Evolutionary conservation across 179 eudicot species (phyloP), one percentile per base, ranked within the genome.

Genomic region (Patellifolia procumbens): DNA sequence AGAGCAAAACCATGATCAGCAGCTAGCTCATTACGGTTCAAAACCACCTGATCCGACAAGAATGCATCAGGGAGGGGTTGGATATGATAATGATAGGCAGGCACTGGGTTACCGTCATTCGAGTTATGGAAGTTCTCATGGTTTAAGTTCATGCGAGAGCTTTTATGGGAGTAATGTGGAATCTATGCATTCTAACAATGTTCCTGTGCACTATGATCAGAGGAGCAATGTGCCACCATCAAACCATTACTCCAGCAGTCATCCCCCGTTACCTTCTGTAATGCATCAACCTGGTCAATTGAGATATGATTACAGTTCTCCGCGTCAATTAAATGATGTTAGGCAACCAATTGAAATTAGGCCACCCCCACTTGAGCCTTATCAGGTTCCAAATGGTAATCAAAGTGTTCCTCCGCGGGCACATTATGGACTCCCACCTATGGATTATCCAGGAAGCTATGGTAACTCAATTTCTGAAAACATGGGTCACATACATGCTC

Each of bases 301-400:
- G 63, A 80, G 80, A 60, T 80, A 82, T 82, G 80, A 75, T 61
- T 53, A 78, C 49, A 78, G 39, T 75, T 65, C 86, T 67, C 82
- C 79, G 32, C 81, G 77, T n/a, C 86, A 78, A 32, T 56, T 68
- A 32, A 79, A 73, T 32, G 86, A 79, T 53, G 75, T 45, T 31
- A 70, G 83, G 65, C 82, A 26, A 51, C 81, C 80, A 32, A 39
- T 81, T 74, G 86, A 77, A 64, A 66, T 66, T 11, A 72, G 79
- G 70, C 71, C 68, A 58, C 81, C 71, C 15, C 79, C 61, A 35
- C 19, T 72, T 46, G 82, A 84, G 13, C 81, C 79, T 45, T 75
- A 75, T 70, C 79, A 49, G 26, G 72, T 65, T 72, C 73, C 86
- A 65, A n/a, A 13, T 74, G 78, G 74, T 49, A 65, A 76, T 77